Evolutionary conservation across 805 yeast species (phyloP).

Genomic region (Ogataea salicorniae): DNA sequence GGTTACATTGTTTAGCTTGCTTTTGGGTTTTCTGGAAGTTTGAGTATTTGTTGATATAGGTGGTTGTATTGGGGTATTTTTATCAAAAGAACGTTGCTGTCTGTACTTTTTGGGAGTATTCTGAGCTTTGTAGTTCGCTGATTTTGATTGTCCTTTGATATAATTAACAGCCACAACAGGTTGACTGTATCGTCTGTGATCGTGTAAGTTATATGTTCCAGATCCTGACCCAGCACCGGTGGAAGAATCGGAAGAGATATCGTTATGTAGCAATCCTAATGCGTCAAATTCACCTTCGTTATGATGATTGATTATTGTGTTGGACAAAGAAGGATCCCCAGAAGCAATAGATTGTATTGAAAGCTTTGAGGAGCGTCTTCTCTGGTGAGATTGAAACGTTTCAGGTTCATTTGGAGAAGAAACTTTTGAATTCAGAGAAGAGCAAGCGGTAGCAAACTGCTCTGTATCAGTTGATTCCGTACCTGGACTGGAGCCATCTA

Average conservation of each 20-base stretch:
- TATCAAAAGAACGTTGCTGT: not conserved
- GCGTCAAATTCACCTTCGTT: slow-evolving; percentile 25
- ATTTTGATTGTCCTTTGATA: no score
- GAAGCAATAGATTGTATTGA: not conserved
- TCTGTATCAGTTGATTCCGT: no score
- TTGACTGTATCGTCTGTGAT: slow-evolving; percentile 17
- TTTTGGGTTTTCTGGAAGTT: slow-evolving; percentile 1
- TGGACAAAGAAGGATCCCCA: not conserved
- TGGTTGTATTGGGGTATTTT: not conserved
- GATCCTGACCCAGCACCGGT: slow-evolving; percentile 1
- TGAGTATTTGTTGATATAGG: not conserved
- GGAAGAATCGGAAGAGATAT: slow-evolving; percentile 17
- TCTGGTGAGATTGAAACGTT: no score
- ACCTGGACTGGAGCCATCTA: no score
- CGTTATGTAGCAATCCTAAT: slow-evolving; percentile 24
- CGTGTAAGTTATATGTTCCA: slow-evolving; percentile 19
- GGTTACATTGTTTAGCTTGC: not conserved
- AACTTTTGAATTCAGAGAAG: no score
- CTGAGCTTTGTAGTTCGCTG: not conserved
- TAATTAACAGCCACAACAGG: not conserved
- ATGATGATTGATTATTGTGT: not conserved
- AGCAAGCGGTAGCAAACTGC: no score
- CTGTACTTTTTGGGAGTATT: not conserved
- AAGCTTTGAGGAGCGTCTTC: no score
- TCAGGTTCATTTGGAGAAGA: no score